Percentiles rank a stretch among this genome's conserved stretches.
These are phyloP conservation scores for Apiospora rasikravindrae DNA, from an alignment of 2,329 filamentous ascomycete species.

Conservation along the genomic window DNA sequence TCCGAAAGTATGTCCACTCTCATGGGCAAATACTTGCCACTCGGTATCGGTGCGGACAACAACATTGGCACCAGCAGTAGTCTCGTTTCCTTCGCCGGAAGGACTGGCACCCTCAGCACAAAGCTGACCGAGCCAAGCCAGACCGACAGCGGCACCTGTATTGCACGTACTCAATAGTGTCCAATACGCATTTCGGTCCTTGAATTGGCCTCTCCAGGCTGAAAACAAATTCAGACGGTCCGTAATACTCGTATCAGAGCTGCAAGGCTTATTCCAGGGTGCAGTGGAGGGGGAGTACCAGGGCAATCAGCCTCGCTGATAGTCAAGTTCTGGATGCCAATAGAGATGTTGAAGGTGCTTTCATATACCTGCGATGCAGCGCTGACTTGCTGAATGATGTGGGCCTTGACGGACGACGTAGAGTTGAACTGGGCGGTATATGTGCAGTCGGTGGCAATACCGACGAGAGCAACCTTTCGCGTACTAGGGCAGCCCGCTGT, in stretches of 20 bases:
- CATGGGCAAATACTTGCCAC: constrained; percentile 96
- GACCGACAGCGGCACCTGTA: constrained; percentile 83
- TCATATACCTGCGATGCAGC: constrained; percentile 88
- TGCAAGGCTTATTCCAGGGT: constrained; percentile 85
- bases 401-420: constrained; percentile 67
- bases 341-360: constrained; percentile 89
- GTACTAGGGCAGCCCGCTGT: constrained; percentile 85
- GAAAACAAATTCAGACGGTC: constrained; percentile 88
- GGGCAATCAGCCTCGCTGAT: constrained; percentile 80
- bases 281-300: constrained; percentile 68
- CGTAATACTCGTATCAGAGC: constrained; percentile 66
- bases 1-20: constrained; percentile 92
- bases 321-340: constrained; percentile 86
- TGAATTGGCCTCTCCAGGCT: constrained; percentile 77
- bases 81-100: constrained; percentile 63
- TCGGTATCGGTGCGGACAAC: constrained; percentile 83
- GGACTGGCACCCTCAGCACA: constrained; percentile 66
- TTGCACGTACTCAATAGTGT: constrained; percentile 83
- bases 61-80: constrained; percentile 85
- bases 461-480: constrained; percentile 89
- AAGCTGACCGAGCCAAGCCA: constrained; percentile 91
- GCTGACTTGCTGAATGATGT: constrained; percentile 85
- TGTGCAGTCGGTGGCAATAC: constrained; percentile 90
- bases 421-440: constrained; percentile 77
- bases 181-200: constrained; percentile 91